Evolutionary conservation across 495 filamentous ascomycete genomes (phyloP).

Genomic region (Podospora bellae-mahoneyi): DNA sequence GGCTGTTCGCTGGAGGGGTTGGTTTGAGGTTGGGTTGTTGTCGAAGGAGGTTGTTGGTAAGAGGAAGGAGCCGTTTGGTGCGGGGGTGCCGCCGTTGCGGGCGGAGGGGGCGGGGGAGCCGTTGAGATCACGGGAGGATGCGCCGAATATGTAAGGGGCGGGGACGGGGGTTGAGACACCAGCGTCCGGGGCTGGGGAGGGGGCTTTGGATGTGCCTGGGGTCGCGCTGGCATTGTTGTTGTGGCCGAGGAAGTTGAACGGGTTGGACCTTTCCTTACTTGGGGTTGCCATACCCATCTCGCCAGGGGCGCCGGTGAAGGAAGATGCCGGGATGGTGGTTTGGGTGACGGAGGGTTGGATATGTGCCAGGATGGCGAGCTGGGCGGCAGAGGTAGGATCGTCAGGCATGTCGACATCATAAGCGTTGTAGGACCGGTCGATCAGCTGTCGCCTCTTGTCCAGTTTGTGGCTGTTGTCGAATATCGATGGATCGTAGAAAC

Average conservation of each 20-base stretch:
- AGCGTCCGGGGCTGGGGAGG: constrained; percentile 76
- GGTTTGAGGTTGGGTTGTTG: constrained; percentile 30
- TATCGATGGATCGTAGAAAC: constrained; percentile 78
- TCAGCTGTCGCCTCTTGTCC: constrained; percentile 67
- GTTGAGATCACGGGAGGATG: constrained; percentile 39
- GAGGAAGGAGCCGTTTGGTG: constrained; percentile 24
- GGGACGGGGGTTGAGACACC: constrained; percentile 64
- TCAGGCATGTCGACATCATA: constrained; percentile 83
- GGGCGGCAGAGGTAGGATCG: constrained; percentile 82
- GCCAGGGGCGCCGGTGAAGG: constrained; percentile 35
- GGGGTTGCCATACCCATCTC: constrained; percentile 45
- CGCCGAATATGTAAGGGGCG: constrained; percentile 48
- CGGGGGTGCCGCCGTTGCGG: constrained; percentile 49
- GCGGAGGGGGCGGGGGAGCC: constrained; percentile 46
- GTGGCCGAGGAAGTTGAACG: constrained; percentile 55
- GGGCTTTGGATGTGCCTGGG: constrained; percentile 77
- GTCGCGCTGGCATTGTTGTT: constrained; percentile 61
- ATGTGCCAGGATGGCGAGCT: constrained; percentile 68
- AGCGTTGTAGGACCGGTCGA: constrained; percentile 82
- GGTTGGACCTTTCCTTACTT: constrained; percentile 50
- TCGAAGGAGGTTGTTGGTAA: constrained; percentile 20
- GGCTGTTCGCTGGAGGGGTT: constrained; percentile 42
- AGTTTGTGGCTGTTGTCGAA: constrained; percentile 82
- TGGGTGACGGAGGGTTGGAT: constrained; percentile 59
- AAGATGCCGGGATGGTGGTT: constrained; percentile 29